Evolutionary conservation across 192 early-diverging fungal species (phyloP), one percentile per base, ranked within the genome.

Genomic region (Entomortierella lignicola): DNA sequence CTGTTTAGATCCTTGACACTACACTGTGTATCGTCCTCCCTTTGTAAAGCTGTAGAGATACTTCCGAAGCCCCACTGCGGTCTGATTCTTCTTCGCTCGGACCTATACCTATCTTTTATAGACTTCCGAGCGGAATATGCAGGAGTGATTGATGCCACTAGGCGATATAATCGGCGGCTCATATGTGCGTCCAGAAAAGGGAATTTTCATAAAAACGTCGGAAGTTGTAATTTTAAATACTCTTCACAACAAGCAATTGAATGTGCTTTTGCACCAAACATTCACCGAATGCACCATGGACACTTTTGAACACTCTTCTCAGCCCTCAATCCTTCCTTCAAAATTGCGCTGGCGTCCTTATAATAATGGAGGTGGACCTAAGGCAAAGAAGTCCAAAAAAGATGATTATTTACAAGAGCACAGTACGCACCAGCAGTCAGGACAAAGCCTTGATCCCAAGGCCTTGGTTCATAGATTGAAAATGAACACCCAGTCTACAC

Each of bases 311-410:
- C 66, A 69, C 37, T 52, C 56, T 11, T 51, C 72, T 17, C 58
- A 47, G 29, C 53, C 66, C 23, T 52, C 72, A 12, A 15, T 37
- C n/a, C 30, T 66, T 8, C 66, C 75, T 10, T 10, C 75, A 50
- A 69, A 66, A 30, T 58, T 79, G 31, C 75, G 75, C n/a, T 79
- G 75, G 75, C 56, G 75, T 47, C 75, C 75, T 2, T 79, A 79
- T 43, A 25, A 43, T 42, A 70, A 52, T 23, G 65, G 74, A 30
- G 58, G 17, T 37, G 64, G 25, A 12, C n/a, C 51, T 27, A 56
- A 67, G 5, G 20, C 32, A 29, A 77, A 77, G n/a, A 52, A 43
- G 25, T 0, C 32, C 39, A 59, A 61, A 50, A 58, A 65, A 18
- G 62, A 69, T 1, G 62, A 60, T 0, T 17, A 62, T 20, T 47